Evolutionary conservation across 1,139 yeast genomes (phyloP).

Genomic region (Spencermartinsiella ligniputridi): DNA sequence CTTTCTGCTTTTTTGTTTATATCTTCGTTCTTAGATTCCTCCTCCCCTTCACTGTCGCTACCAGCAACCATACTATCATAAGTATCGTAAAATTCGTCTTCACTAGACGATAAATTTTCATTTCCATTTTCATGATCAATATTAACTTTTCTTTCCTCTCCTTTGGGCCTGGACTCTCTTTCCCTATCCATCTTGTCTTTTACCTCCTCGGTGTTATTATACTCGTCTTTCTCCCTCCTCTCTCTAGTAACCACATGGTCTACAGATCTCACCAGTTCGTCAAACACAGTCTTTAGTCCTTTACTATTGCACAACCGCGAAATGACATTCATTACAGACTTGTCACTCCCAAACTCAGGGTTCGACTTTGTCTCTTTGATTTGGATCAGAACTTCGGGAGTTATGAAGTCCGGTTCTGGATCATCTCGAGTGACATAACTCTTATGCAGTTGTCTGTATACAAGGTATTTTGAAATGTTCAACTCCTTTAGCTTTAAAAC

Average conservation of each 20-base stretch:
- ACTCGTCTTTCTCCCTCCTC: slow-evolving; percentile 26
- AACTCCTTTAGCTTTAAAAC: slow-evolving; percentile 23
- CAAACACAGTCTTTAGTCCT: slow-evolving; percentile 45
- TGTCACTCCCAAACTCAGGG: neutral
- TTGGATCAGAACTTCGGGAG: neutral
- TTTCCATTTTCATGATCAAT: too few relatives aligned
- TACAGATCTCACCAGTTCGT: slow-evolving; percentile 9
- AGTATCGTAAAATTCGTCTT: slow-evolving; percentile 20
- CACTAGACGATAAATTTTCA: slow-evolving; percentile 8
- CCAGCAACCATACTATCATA: slow-evolving; percentile 22
- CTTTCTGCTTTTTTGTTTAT: neutral
- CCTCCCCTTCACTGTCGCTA: slow-evolving; percentile 10
- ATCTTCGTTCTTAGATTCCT: neutral
- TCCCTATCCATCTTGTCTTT: slow-evolving; percentile 12
- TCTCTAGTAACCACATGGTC: neutral
- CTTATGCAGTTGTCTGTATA: slow-evolving; percentile 24
- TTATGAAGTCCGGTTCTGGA: neutral
- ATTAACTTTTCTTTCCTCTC: slow-evolving; percentile 16
- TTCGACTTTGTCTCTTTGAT: slow-evolving; percentile 1
- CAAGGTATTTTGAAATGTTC: slow-evolving; percentile 22
- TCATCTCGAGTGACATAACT: neutral
- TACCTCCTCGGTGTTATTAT: slow-evolving; percentile 29
- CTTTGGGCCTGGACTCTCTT: neutral
- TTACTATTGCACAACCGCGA: slow-evolving; percentile 48
- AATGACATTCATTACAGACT: slow-evolving; percentile 6